Base-by-base conservation (phyloP, 1,284 basidiomycete genomes). In the Rhodotorula sp. region DNA sequence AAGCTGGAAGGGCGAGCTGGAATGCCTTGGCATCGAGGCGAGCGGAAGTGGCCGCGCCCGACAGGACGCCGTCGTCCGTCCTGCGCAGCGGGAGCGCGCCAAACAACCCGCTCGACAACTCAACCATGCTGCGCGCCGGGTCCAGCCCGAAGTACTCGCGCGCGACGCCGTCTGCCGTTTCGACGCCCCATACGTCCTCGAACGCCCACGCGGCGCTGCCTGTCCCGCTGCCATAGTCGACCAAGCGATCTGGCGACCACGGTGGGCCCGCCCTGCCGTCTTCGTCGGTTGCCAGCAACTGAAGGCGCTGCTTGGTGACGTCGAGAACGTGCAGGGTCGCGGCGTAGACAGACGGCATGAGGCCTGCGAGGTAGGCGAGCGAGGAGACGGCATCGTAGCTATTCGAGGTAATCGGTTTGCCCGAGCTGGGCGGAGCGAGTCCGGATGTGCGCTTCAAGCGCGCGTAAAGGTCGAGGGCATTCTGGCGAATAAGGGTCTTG, bases 291-390 rank as follows among this genome's bases (percentile, higher is more conserved):
- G 67, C 76, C 7, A 79, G 21, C 72, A 76, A 68, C 2, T 80
- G 79, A n/a, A 84, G 68, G 5, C 84, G 75, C 34, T 54, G 61
- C 52, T 71, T 66, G 7, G 79, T 70, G 27, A 83, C 73, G 73
- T 84, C 84, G 45, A 85, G 67, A 3, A 84, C 82, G 64, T 81
- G 82, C 34, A 79, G 73, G 9, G 82, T 81, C 1, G 82, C 82
- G 2, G 82, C 81, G 70, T 83, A 85, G 70, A 84, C 79, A 10
- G 80, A 81, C 10, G 85, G 84, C 54, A 85, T 79, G 64, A 83
- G 80, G 0, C 82, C 81, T 0, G 83, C 80, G 17, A 82, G 81
- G 64, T 81, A 83, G 2, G 84, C 84, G 23, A 85, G 69, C 71
- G 64, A 67, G 64, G 65, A 46, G 80, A 67, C 59, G 23, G 27